Evolutionary conservation across 140 eudicot genomes (phyloP), one percentile per base, ranked within the genome.

Genomic region (Anethum foeniculum): DNA sequence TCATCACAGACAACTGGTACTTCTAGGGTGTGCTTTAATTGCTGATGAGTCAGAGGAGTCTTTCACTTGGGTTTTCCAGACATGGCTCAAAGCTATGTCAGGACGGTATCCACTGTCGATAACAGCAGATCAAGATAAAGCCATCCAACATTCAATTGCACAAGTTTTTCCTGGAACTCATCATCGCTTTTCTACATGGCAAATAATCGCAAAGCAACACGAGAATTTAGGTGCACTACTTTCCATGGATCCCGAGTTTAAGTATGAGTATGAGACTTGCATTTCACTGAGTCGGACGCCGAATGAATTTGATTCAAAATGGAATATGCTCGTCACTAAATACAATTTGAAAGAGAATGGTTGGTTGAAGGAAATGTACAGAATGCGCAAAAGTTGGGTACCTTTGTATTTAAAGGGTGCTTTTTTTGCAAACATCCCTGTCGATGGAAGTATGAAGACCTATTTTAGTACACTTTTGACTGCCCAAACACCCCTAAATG

Each of bases 281-380:
- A 43, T 75, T 44, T 75, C 78, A 75, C 39, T 43, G 36, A 75
- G 79, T 48, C 62, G 34, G 39, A 75, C 79, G 6, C 41, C 32
- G 11, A 69, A 67, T 44, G 82, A 80, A 67, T 80, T 80, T 80
- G 76, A 64, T 44, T 64, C 76, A 43, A 58, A 75, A n/a, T 80
- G 82, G 82, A 80, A 44, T 18, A 71, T 64, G 74, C 58, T 80
- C 16, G 28, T 80, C 32, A 69, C 36, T 47, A 80, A 80, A 28
- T 80, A 80, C 56, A 71, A 80, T 21, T 68, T 80, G 77, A 65
- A 80, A 30, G 77, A 67, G 21, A 80, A 80, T 67, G 46, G 58
- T 80, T 80, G 82, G 82, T 67, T 80, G 77, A 67, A 80, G 82
- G 77, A 69, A 68, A 80, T 80, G 82, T 80, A 64, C 65, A 69